Base-by-base conservation (phyloP, 108 stramenopile species). In the Hondaea fermentalgiana region DNA sequence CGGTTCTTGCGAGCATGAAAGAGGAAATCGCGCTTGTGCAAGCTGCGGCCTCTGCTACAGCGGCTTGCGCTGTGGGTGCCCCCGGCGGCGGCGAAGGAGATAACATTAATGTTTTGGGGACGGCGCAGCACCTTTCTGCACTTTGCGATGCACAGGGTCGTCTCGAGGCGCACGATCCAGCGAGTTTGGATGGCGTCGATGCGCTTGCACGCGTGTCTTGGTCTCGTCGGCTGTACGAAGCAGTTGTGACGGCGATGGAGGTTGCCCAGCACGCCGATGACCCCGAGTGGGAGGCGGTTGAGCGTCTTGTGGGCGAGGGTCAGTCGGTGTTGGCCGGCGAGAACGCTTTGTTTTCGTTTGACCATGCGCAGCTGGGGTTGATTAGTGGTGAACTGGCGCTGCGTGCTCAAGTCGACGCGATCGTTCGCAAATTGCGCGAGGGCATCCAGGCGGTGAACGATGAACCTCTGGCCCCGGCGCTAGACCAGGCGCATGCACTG, bases 401-500 rank as follows among this genome's bases (percentile, higher is more conserved):
- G 45, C 76, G 76, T 12, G 76, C 76, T 14, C 49, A 83, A 45
- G 76, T 83, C 6, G 76, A 83, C 51, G 51, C 45, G 10, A 53
- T 83, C 28, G 23, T 83, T 8, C 49, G 12, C 10, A 83, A 83
- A 23, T 3, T 83, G 45, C 14, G 49, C 10, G 76, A 83, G 51
- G 51, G 76, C 17, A 89, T 88, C 45, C 10, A 76, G 60, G 58
- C 58, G 23, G 35, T 89, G 8, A 43, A 59, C 76, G 51, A 57
- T 25, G 89, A 89, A 25, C 45, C 58, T 16, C 89, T 89, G 8
- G 19, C 87, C 8, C 16, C 58, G 16, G 89, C 89, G 5, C 23
- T 89, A 5, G 64, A 87, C n/a, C 89, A 87, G 60, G 88, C 57
- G 6, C 44, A 71, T 21, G 60, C 76, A 14, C 51, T 83, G 45